Percentiles rank a stretch among this genome's conserved stretches.
phyloP scores from a whole-genome alignment of 805 yeast species.

The Starmera dryadoides region DNA sequence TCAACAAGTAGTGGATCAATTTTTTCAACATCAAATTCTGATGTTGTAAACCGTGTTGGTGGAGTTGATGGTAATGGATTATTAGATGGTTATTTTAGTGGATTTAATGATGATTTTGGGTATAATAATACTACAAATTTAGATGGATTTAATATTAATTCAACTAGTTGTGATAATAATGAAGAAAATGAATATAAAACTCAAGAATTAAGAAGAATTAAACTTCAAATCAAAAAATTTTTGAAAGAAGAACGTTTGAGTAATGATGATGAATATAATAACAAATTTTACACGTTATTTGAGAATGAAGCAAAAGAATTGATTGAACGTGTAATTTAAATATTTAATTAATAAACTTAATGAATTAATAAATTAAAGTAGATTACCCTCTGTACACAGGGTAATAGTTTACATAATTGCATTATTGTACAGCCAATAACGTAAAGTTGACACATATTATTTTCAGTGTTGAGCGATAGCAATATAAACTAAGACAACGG shows the following conservation, averaged over 20 bases:
- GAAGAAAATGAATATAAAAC: conserved; percentile 10
- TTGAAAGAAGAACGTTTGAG: conserved; percentile 20
- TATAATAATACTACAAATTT: background rate
- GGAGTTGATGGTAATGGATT: background rate
- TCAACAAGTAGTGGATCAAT: conserved; percentile 9
- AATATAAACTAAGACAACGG: too few species aligned
- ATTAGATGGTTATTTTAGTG: background rate
- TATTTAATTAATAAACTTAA: too few species aligned
- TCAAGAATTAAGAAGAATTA: conserved; percentile 21
- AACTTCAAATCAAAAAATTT: conserved; percentile 20
- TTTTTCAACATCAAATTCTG: conserved; percentile 1
- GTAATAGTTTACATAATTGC: too few species aligned
- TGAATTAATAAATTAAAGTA: background rate
- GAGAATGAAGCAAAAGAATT: conserved; percentile 21
- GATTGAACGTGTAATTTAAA: conserved; percentile 19
- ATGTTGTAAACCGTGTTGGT: background rate
- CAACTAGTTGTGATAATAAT: background rate
- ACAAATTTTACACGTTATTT: conserved; percentile 18
- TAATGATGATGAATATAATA: conserved; percentile 22
- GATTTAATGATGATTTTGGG: conserved; percentile 1
- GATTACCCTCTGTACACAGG: too few species aligned
- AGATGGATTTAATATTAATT: background rate
- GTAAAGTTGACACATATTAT: too few species aligned
- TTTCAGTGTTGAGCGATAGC: too few species aligned
- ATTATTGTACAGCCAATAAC: too few species aligned